These are phyloP conservation scores for Clavariopsis aquatica DNA, from an alignment of 495 filamentous ascomycete genomes.

Conservation along the genomic window DNA sequence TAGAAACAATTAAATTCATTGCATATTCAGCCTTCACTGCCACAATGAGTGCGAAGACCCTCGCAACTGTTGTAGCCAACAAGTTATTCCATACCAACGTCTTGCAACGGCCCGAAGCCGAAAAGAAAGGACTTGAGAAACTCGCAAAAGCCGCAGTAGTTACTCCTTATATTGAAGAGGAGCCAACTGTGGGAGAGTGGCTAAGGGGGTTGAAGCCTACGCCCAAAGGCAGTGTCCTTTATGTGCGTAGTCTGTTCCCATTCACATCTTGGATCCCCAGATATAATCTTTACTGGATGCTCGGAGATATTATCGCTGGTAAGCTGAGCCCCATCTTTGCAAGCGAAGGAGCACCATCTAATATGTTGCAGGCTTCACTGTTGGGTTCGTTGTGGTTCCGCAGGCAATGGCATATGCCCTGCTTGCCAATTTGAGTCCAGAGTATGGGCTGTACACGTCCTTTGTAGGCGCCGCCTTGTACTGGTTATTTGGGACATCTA, in stretches of 20 bases:
- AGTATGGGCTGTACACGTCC: conserved; percentile 21
- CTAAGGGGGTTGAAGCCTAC: conserved; percentile 7
- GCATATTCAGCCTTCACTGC: no score
- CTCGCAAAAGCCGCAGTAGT: conserved; percentile 15
- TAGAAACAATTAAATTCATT: not conserved
- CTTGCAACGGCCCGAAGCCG: conserved; percentile 6
- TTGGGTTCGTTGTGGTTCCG: conserved; percentile 23
- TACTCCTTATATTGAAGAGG: conserved; percentile 10
- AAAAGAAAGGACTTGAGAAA: conserved; percentile 10
- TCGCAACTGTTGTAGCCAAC: not conserved
- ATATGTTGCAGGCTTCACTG: conserved; percentile 3
- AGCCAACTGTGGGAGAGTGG: conserved; percentile 19
- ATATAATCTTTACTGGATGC: conserved; percentile 24
- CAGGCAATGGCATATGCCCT: conserved; percentile 28
- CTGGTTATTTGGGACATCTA: conserved; percentile 23
- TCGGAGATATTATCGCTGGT: conserved; percentile 23
- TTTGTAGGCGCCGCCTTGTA: conserved; percentile 17
- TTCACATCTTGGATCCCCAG: conserved; percentile 12
- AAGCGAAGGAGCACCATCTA: not conserved
- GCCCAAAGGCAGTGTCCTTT: not conserved
- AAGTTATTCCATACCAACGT: conserved; percentile 11
- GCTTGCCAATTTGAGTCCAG: conserved; percentile 15
- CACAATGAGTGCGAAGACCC: not conserved
- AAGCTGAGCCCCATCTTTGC: no score
- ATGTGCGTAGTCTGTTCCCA: conserved; percentile 16